These are phyloP conservation scores for Terfezia claveryi DNA, from an alignment of 495 filamentous ascomycete species.

Conservation along the genomic window DNA sequence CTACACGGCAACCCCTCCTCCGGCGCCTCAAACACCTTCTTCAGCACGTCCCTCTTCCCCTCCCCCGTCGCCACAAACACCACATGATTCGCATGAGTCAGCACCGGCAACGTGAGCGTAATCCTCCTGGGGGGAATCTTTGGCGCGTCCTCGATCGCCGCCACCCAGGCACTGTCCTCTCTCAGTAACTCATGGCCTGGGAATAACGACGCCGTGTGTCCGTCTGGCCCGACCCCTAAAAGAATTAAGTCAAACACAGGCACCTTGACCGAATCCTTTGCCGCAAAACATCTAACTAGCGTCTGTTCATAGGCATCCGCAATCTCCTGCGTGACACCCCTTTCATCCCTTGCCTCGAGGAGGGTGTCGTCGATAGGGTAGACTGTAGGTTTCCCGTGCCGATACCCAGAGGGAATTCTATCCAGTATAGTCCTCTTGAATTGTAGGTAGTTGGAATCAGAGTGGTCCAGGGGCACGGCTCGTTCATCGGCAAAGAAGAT, in stretches of 20 bases:
- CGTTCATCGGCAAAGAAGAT: conserved; percentile 98
- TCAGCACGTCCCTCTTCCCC: conserved; percentile 76
- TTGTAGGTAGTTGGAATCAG: conserved; percentile 80
- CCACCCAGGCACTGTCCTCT: conserved; percentile 81
- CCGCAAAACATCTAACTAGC: conserved; percentile 59
- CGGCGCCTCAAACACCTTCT: conserved; percentile 56
- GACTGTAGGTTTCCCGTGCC: conserved; percentile 36
- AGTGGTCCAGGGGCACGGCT: conserved; percentile 70
- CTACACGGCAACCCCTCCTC: conserved; percentile 55
- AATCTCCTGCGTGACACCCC: conserved; percentile 44
- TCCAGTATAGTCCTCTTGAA: conserved; percentile 66
- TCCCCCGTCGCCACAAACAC: conserved; percentile 80
- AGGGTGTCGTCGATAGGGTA: conserved; percentile 49
- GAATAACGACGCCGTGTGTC: conserved; percentile 92
- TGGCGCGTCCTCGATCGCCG: conserved; percentile 70
- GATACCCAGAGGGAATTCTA: conserved; percentile 40
- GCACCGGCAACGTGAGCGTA: conserved; percentile 74
- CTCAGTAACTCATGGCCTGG: conserved; percentile 70
- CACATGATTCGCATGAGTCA: conserved; percentile 59
- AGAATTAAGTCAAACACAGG: conserved; percentile 88
- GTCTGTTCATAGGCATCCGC: conserved; percentile 81
- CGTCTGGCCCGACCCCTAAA: conserved; percentile 82
- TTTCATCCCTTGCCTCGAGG: conserved; percentile 37
- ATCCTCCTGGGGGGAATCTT: conserved; percentile 83
- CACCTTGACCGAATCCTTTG: conserved; percentile 67